These are phyloP conservation scores for Begonia fuchsioides DNA, from an alignment of 306 rosid species.

Conservation along the genomic window DNA sequence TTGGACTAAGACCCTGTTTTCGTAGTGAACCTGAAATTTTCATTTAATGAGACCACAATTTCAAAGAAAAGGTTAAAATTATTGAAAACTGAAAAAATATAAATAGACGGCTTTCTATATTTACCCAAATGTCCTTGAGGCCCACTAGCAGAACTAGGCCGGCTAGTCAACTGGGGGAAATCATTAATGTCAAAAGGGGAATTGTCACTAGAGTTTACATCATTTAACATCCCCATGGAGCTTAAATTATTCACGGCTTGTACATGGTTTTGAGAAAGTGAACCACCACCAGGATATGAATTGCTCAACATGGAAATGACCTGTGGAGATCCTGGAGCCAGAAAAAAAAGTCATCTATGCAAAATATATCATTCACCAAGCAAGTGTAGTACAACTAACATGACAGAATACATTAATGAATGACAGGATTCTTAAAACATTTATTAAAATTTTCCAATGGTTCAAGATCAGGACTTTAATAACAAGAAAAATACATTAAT, in stretches of 20 bases:
- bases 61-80: conserved; percentile 3
- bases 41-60: conserved; percentile 3
- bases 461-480: no score
- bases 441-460: no score
- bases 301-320: conserved; percentile 77
- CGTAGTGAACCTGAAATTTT: conserved; percentile 72
- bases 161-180: conserved; percentile 82
- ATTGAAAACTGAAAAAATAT: not conserved
- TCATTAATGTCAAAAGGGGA: conserved; percentile 91
- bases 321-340: conserved; percentile 80
- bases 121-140: conserved; percentile 94
- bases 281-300: conserved; percentile 90
- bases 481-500: no score
- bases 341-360: conserved; percentile 18
- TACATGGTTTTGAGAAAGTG: conserved; percentile 71
- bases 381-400: no score
- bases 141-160: conserved; percentile 95
- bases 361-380: not conserved
- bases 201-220: conserved; percentile 58
- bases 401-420: no score
- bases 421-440: no score
- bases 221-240: conserved; percentile 91
- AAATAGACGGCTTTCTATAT: conserved; percentile 5
- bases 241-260: conserved; percentile 62
- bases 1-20: conserved; percentile 91